Evolutionary conservation across 768 basidiomycete genomes (phyloP), one percentile per base, ranked within the genome.

Genomic region (Psilocybe azurescens): DNA sequence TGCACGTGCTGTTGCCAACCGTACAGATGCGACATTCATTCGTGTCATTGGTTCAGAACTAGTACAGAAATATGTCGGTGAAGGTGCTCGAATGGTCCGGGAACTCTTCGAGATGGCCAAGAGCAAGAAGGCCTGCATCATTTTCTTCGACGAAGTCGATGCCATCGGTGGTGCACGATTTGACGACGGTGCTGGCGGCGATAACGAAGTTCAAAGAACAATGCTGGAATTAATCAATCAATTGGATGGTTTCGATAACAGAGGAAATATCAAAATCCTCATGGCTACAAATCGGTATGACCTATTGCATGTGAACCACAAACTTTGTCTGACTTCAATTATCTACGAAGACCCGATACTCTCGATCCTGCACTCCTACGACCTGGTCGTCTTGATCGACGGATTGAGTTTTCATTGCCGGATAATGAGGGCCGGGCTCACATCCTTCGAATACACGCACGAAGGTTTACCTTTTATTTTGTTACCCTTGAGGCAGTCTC

Each of bases 161-260:
- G 97, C 97, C 50, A 94, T 99, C 63, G 97, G 97, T 74, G 97
- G 97, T 58, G 97, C 97, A 16, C 87, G 97, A 53, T 97, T 97
- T 70, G 97, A 99, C 70, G 97, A 99, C 72, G 97, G 97, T 58
- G 97, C 96, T 33, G 97, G 97, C 38, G 97, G 97, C 33, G 97
- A 99, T 67, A 99, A 99, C 70, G 97, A 99, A 72, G 97, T 99
- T 47, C 97, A 99, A 77, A 81, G 97, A 73, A 99, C 97, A 10
- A 99, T 99, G 97, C 81, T 99, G 80, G 97, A 99, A 78, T 79
- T 99, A 70, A 99, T 99, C 72, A 99, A 99, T 74, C 97, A 99
- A 76, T 79, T 99, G 74, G 96, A 99, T 70, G 97, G 97, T 33
- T 99, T 99, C 77, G 97, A 99, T 76, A 91, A 97, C 6, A 80